phyloP scores from a whole-genome alignment of 1,284 basidiomycete species.

The Naganishia sp. region DNA sequence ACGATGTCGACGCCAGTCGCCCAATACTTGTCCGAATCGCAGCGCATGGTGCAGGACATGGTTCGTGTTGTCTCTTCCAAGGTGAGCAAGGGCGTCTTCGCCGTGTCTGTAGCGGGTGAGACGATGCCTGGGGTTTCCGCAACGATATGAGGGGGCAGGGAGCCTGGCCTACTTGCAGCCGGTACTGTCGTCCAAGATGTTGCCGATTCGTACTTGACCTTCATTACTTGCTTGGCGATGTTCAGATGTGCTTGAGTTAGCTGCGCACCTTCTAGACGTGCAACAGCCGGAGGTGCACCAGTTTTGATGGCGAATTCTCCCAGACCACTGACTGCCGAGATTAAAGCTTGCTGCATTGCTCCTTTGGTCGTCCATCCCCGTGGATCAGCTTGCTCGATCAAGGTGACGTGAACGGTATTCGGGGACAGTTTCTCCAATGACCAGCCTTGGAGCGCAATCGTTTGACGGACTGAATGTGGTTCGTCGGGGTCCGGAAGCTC shows the following conservation, averaged over 20 bases:
- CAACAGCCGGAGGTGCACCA: conserved; percentile 87
- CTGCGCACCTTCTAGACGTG: conserved; percentile 76
- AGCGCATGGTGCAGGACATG: conserved; percentile 91
- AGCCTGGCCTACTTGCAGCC: conserved; percentile 32
- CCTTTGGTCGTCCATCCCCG: conserved; percentile 97
- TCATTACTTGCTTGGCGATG: conserved; percentile 77
- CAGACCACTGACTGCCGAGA: conserved; percentile 77
- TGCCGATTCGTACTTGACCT: conserved; percentile 70
- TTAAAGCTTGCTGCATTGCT: conserved; percentile 88
- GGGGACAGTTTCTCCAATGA: conserved; percentile 94
- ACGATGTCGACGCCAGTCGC: conserved; percentile 81
- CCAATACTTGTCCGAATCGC: conserved; percentile 87
- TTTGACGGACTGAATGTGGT: conserved; percentile 81
- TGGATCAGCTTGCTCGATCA: conserved; percentile 95
- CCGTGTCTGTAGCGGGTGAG: conserved; percentile 34
- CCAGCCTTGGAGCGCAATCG: conserved; percentile 95
- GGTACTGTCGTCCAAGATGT: conserved; percentile 36
- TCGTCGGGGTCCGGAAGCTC: conserved; percentile 68
- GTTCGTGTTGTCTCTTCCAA: conserved; percentile 52
- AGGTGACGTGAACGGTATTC: conserved; percentile 87
- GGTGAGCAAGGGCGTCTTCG: conserved; percentile 5
- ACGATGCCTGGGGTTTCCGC: conserved; percentile 3
- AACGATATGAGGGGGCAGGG: conserved; percentile 27
- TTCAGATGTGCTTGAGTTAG: conserved; percentile 77
- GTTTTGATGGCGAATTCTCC: conserved; percentile 94